A percentile compares a stretch with the other conserved stretches of the same genome.
Conservation (phyloP, 345 rosid genomes). For the Physaria fendleri region DNA sequence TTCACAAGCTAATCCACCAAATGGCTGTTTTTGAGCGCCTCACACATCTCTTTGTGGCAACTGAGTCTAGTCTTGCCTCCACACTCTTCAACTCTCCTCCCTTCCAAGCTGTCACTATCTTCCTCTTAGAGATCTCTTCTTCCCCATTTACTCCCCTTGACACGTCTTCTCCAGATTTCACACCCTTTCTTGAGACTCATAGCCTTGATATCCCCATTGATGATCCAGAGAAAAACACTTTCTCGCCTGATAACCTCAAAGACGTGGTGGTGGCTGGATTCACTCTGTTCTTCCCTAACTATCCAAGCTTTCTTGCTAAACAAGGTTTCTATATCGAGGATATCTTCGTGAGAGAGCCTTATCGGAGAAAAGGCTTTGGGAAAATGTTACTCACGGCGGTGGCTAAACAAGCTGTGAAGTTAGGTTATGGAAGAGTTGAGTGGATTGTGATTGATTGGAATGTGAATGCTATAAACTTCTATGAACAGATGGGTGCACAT, state of each 20-base stretch:
- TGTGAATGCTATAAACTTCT: slow-evolving; percentile 66
- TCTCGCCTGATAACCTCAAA: slow-evolving; percentile 25
- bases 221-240: slow-evolving; percentile 48
- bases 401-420: slow-evolving; percentile 77
- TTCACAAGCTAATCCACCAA: slow-evolving; percentile 82
- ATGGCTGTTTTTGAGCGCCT: slow-evolving; percentile 86
- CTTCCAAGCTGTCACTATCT: slow-evolving; percentile 67
- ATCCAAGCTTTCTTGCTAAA: slow-evolving; percentile 55
- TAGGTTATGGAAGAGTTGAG: slow-evolving; percentile 79
- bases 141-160: slow-evolving; percentile 32
- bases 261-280: slow-evolving; percentile 60
- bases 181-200: slow-evolving; percentile 34
- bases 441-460: slow-evolving; percentile 94
- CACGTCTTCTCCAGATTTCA: slow-evolving; percentile 22
- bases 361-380: slow-evolving; percentile 73
- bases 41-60: slow-evolving; percentile 57
- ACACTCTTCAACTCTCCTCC: slow-evolving; percentile 69
- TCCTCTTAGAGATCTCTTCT: slow-evolving; percentile 67
- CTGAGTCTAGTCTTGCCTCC: slow-evolving; percentile 61
- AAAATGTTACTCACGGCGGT: slow-evolving; percentile 66
- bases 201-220: slow-evolving; percentile 39
- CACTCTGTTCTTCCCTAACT: slow-evolving; percentile 69
- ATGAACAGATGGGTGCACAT: slow-evolving; percentile 81
- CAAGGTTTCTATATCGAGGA: slow-evolving; percentile 83
- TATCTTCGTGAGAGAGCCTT: slow-evolving; percentile 70